Conservation (phyloP, 371 early-diverging fungal genomes). For the Zancudomyces culisetae region DNA sequence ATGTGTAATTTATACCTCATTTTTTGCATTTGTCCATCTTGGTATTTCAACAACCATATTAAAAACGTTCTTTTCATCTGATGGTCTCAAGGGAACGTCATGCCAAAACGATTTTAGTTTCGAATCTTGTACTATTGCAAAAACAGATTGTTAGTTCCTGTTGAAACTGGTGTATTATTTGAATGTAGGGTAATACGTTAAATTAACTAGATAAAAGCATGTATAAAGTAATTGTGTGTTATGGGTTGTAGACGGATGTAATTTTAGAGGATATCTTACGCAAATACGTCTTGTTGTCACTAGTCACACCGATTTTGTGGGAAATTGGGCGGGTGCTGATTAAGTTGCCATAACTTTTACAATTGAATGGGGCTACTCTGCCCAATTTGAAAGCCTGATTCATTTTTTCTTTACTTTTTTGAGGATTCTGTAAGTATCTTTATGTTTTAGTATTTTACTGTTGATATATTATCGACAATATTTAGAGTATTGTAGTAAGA, state of each 20-base stretch:
- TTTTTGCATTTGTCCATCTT: constrained; percentile 97
- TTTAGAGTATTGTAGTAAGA: too few species aligned
- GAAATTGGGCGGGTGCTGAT: too few species aligned
- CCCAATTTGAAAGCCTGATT: too few species aligned
- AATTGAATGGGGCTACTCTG: too few species aligned
- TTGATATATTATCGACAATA: too few species aligned
- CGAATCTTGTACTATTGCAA: background rate
- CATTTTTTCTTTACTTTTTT: too few species aligned
- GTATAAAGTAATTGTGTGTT: background rate
- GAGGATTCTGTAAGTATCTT: too few species aligned
- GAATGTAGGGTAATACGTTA: background rate
- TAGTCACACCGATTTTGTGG: background rate
- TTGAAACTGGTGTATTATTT: background rate
- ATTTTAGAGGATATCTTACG: background rate
- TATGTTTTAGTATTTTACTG: too few species aligned
- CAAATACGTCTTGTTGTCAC: background rate
- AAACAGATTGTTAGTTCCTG: background rate
- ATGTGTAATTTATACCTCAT: constrained; percentile 78
- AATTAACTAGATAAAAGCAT: background rate
- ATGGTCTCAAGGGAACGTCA: constrained; percentile 83
- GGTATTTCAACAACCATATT: constrained; percentile 98
- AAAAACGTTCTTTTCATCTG: constrained; percentile 40
- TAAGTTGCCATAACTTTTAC: too few species aligned
- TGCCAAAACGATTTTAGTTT: constrained; percentile 79
- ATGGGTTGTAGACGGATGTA: background rate